These are phyloP conservation scores for Cercophora newfieldiana DNA, from an alignment of 495 filamentous ascomycete genomes.

Conservation along the genomic window DNA sequence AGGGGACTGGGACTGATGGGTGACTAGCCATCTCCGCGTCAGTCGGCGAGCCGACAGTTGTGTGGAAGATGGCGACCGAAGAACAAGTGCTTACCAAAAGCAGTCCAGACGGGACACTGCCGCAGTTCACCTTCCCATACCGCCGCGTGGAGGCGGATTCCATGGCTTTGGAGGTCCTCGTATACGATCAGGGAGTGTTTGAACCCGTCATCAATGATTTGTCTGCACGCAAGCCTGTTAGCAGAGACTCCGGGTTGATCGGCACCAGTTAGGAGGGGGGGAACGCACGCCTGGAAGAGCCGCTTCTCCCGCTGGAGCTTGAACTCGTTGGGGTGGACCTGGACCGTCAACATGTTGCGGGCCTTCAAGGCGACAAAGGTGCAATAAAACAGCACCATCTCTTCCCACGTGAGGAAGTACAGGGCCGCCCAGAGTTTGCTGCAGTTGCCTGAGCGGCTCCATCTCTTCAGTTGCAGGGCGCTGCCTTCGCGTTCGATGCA, in stretches of 20 bases:
- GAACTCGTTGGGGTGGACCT: conserved; percentile 57
- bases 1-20: conserved; percentile 54
- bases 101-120: conserved; percentile 70
- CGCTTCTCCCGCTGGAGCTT: conserved; percentile 62
- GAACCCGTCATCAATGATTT: conserved; percentile 70
- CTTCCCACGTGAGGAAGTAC: conserved; percentile 59
- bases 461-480: conserved; percentile 49
- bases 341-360: conserved; percentile 58
- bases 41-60: background rate
- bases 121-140: conserved; percentile 51
- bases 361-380: conserved; percentile 73
- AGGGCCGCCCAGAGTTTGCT: conserved; percentile 52
- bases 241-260: background rate
- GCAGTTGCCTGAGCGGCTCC: conserved; percentile 44
- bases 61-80: background rate
- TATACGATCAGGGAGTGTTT: conserved; percentile 72
- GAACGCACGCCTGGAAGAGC: conserved; percentile 66
- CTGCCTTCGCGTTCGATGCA: conserved; percentile 49
- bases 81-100: conserved; percentile 53
- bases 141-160: conserved; percentile 56
- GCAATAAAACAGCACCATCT: conserved; percentile 78
- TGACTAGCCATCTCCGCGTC: conserved; percentile 45
- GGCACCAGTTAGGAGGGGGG: background rate
- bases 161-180: conserved; percentile 62
- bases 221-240: conserved; percentile 42